Evolutionary conservation across 306 rosid species (phyloP).

Genomic region (Heteromeles arbutifolia): DNA sequence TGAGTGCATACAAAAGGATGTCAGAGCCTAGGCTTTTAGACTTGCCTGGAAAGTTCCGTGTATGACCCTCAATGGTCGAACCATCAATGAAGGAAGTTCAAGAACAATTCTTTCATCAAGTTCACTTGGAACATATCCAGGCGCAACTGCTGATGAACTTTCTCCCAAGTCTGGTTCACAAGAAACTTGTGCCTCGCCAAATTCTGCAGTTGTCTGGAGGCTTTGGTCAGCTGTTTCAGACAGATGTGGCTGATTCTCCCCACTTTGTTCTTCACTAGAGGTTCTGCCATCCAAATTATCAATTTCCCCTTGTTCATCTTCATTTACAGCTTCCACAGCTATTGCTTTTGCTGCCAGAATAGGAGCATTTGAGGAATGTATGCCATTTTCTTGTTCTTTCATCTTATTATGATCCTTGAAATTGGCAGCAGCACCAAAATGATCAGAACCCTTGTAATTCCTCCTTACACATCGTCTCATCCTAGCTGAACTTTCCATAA

Average conservation of each 20-base stretch:
- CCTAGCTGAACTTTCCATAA: constrained; percentile 87
- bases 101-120: constrained; percentile 84
- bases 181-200: constrained; percentile 41
- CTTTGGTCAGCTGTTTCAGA: constrained; percentile 45
- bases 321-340: constrained; percentile 55
- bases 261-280: constrained; percentile 33
- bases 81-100: constrained; percentile 89
- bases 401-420: constrained; percentile 49
- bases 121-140: constrained; percentile 87
- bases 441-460: constrained; percentile 82
- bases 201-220: constrained; percentile 33
- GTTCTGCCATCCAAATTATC: constrained; percentile 47
- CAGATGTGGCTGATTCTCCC: constrained; percentile 34
- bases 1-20: constrained; percentile 6
- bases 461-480: constrained; percentile 83
- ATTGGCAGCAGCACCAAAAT: constrained; percentile 83
- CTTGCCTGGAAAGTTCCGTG: constrained; percentile 93
- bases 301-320: constrained; percentile 59
- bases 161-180: constrained; percentile 45
- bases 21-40: constrained; percentile 17
- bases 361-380: constrained; percentile 53
- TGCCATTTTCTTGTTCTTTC: constrained; percentile 34
- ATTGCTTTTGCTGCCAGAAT: constrained; percentile 73
- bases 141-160: constrained; percentile 54
- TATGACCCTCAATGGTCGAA: constrained; percentile 75